Base-by-base conservation (phyloP, 805 yeast genomes). In the Ogataea thermomethanolica region DNA sequence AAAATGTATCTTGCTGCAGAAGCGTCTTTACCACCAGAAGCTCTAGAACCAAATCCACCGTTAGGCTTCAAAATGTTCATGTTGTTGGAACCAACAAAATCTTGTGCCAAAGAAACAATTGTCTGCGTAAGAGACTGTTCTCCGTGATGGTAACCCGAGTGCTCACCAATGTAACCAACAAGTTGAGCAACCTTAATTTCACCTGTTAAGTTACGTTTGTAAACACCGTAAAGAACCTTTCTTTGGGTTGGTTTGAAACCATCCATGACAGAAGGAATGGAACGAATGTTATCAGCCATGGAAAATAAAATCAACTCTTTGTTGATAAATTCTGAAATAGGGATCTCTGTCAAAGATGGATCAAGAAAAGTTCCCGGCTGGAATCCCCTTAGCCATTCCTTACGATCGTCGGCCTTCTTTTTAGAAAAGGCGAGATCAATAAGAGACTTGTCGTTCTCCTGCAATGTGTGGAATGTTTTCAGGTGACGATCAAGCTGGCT, bases 241-340 rank as follows among this genome's bases (percentile, higher is more conserved):
- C 99, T 79, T 66, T 93, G 99, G 44, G 96, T 95, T 1, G 99
- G 99, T 62, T 93, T 93, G 50, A 93, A 78, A 0, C 99, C 99
- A 67, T 93, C 99, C 54, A 91, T 67, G 1, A 88, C 85, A 7
- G 89, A 85, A 1, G 99, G 99, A 56, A 93, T 88, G 0, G 98
- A 93, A 62, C 99, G 79, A 34, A 90, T 77, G 54, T 93, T 90
- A 65, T 93, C 99, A 3, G 98, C 97, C 86, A 93, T 84, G 12
- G 96, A 88, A 61, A 91, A 95, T 32, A 93, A 69, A 62, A 95
- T 93, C 54, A 93, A 74, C 61, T 93, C 99, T 59, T 93, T 88
- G 65, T 93, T 90, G 61, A 93, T 91, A 57, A 93, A 93, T 41
- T 91, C 96, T 43, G 88, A 74, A 47, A 93, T 91, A 2, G 97